Conservation (phyloP, 2,329 filamentous ascomycete genomes). For the Trichoderma atroviride region DNA sequence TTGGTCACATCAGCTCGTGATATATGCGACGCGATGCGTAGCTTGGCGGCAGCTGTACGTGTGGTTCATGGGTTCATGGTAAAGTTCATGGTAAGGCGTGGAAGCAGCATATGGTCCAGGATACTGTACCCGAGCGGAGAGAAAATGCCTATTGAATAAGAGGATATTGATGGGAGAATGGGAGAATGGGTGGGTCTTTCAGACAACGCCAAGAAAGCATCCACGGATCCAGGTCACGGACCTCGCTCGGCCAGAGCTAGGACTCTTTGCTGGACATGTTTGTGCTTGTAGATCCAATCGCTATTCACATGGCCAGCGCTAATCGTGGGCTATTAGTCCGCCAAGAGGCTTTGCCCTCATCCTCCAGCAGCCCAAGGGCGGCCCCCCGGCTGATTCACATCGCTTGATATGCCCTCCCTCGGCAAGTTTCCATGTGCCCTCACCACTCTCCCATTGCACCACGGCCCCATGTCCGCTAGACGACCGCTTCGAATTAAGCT, state of each 20-base stretch:
- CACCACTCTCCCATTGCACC: not conserved
- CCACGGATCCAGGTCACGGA: not conserved
- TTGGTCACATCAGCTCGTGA: not conserved
- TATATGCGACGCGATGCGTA: not conserved
- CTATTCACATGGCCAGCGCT: conserved; percentile 3
- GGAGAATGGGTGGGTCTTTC: conserved; percentile 6
- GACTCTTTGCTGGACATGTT: not conserved
- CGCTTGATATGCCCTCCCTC: conserved; percentile 9
- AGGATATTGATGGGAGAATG: not conserved
- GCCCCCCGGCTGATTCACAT: not conserved
- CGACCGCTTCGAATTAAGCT: not conserved
- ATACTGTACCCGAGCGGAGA: not conserved
- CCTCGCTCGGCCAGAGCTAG: not conserved
- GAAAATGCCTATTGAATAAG: not conserved
- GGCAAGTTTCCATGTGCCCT: conserved; percentile 8
- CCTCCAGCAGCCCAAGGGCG: not conserved
- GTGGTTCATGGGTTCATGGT: too few relatives aligned
- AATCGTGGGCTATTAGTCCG: conserved; percentile 2
- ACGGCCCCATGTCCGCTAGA: not conserved
- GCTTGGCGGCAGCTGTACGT: not conserved
- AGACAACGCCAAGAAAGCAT: not conserved
- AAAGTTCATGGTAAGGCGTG: not conserved
- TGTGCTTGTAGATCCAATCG: conserved; percentile 13
- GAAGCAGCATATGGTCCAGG: not conserved
- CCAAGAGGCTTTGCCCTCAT: conserved; percentile 9